Percentiles rank a stretch among this genome's conserved stretches.
These are phyloP conservation scores for Laguncularia racemosa DNA, from an alignment of 345 rosid genomes.

Conservation along the genomic window DNA sequence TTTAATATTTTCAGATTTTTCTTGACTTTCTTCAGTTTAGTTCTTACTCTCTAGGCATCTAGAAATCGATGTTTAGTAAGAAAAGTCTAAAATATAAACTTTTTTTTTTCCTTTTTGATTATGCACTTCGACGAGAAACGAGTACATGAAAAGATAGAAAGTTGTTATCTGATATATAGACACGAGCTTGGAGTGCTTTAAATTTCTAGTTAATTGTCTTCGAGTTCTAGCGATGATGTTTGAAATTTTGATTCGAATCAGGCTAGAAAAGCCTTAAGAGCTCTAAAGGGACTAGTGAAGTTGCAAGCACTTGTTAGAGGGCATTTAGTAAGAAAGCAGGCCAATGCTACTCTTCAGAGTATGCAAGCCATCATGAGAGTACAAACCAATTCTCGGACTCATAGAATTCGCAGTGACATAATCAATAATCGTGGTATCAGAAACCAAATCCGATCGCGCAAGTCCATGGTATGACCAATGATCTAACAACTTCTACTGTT, in stretches of 20 bases:
- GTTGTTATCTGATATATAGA: too few species aligned
- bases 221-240: neutral
- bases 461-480: slow-evolving; percentile 32
- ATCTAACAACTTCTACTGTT: neutral
- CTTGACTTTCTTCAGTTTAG: too few species aligned
- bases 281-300: slow-evolving; percentile 76
- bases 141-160: too few species aligned
- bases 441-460: slow-evolving; percentile 38
- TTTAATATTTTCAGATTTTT: too few species aligned
- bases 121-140: too few species aligned
- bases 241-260: slow-evolving; percentile 10
- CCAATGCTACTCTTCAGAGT: slow-evolving; percentile 48
- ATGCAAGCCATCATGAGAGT: slow-evolving; percentile 78
- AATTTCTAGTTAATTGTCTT: neutral
- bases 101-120: too few species aligned
- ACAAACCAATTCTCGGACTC: slow-evolving; percentile 45
- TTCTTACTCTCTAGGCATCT: too few species aligned
- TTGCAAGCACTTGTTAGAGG: slow-evolving; percentile 79
- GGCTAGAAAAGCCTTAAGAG: slow-evolving; percentile 81
- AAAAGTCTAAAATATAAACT: too few species aligned
- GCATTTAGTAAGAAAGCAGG: slow-evolving; percentile 64
- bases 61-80: too few species aligned
- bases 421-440: slow-evolving; percentile 19
- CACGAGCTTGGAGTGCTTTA: too few species aligned
- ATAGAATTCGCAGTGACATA: slow-evolving; percentile 31